A percentile compares a stretch with the other conserved stretches of the same genome.
phyloP scores from a whole-genome alignment of 106 monocot genomes.

The Dendrobium huoshanense region DNA sequence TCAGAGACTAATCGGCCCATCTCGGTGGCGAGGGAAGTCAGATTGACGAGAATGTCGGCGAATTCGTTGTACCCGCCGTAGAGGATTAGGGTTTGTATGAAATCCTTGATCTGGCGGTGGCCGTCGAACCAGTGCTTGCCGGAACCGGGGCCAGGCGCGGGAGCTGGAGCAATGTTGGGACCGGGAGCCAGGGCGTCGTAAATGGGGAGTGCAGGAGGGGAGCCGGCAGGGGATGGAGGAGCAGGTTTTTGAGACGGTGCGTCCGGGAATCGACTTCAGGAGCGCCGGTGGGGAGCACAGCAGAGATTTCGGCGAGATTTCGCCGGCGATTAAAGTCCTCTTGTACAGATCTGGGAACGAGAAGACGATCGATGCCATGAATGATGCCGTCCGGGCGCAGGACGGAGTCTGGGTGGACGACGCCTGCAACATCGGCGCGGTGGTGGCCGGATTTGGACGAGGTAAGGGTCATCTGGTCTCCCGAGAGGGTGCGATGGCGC shows the following conservation, averaged over 20 bases:
- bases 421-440: slow-evolving; percentile 29
- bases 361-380: slow-evolving; percentile 76
- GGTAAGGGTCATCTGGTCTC: slow-evolving; percentile 32
- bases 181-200: slow-evolving; percentile 89
- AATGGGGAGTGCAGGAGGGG: slow-evolving; percentile 74
- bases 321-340: slow-evolving; percentile 91
- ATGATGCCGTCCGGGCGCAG: slow-evolving; percentile 86
- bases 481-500: slow-evolving; percentile 40
- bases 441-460: background rate
- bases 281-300: slow-evolving; percentile 28
- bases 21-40: slow-evolving; percentile 90
- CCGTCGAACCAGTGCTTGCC: slow-evolving; percentile 75
- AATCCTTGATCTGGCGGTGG: slow-evolving; percentile 85
- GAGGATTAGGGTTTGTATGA: slow-evolving; percentile 95
- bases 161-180: slow-evolving; percentile 71
- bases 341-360: slow-evolving; percentile 84
- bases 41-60: slow-evolving; percentile 94
- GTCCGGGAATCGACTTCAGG: slow-evolving; percentile 65
- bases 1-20: slow-evolving; percentile 94
- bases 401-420: slow-evolving; percentile 57
- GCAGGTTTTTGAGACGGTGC: slow-evolving; percentile 74
- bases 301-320: slow-evolving; percentile 62
- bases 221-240: slow-evolving; percentile 48
- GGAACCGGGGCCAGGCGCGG: slow-evolving; percentile 74
- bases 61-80: slow-evolving; percentile 99